Base-by-base conservation (phyloP, 2,329 filamentous ascomycete species). In the Teratosphaeria viscida region DNA sequence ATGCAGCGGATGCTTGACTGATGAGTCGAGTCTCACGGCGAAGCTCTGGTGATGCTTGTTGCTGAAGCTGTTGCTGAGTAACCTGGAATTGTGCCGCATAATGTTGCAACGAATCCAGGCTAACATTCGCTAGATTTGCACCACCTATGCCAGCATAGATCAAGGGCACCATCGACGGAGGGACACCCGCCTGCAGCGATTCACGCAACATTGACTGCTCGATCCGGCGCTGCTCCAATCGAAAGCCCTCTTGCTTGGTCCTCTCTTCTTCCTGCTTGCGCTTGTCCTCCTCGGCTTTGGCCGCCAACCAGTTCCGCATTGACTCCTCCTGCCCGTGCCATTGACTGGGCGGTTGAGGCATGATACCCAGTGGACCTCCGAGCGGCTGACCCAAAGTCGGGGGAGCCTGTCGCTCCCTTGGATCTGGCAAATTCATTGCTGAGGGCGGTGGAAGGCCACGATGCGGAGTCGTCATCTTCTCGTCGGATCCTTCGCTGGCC, bases 111-210 rank as follows among this genome's bases (percentile, higher is more conserved):
- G 75, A 79, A 56, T 81, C 79, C 39, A 77, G 70, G 63, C 76
- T 79, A 64, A 77, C 72, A 64, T 74, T 77, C 35, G 77, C 76
- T 14, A 80, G 72, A 56, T 74, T 76, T 7, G 75, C 75, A 55
- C 78, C 77, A 35, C 77, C 78, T 56, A 80, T 78, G 39, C 79
- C 79, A 58, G 78, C 78, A 67, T 81, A 81, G 63, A 82, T 80
- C 62, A 81, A 76, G 37, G 79, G 79, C 19, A 82, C 75, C 54
- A 81, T 74, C 35, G 78, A 73, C 60, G 79, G 78, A 47, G 79
- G 79, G 49, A 82, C 72, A 58, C 78, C 79, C 57, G 78, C 77
- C 62, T 77, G 75, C 67, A 81, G 75, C 19, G 79, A 79, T 61
- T 81, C 79, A 55, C 77, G 74, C 62, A 82, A 68, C 75, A 82